Evolutionary conservation across 352 stramenopile genomes (phyloP).

Genomic region (Phytophthora syringae): DNA sequence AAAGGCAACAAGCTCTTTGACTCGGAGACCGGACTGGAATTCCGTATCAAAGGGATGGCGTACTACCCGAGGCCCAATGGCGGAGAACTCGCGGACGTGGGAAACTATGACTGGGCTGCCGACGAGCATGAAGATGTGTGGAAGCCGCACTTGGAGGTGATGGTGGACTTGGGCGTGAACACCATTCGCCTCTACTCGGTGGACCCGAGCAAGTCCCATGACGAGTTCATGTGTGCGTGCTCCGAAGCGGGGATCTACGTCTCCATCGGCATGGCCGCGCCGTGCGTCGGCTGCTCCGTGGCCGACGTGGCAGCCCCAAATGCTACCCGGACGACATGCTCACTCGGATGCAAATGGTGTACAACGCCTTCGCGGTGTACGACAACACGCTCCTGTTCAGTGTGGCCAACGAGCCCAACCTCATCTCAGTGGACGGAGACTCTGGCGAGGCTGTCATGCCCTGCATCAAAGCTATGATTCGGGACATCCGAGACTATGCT

Average conservation of each 20-base stretch:
- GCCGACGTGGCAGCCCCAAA: conserved; percentile 41
- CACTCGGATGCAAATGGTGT: conserved; percentile 65
- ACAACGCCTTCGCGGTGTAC: conserved; percentile 78
- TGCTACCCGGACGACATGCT: conserved; percentile 65
- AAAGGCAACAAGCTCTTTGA: conserved; percentile 91
- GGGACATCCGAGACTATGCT: conserved; percentile 62
- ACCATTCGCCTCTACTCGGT: conserved; percentile 73
- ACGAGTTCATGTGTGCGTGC: conserved; percentile 84
- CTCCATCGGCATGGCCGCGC: conserved; percentile 63
- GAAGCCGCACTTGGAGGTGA: conserved; percentile 52
- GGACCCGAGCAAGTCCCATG: conserved; percentile 62
- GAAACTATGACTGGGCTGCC: conserved; percentile 67
- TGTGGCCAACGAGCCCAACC: conserved; percentile 75
- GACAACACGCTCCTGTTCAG: conserved; percentile 75
- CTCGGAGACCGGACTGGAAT: conserved; percentile 64
- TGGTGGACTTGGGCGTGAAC: conserved; percentile 69
- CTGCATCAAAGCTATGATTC: conserved; percentile 76
- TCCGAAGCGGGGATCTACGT: conserved; percentile 79
- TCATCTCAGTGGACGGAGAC: conserved; percentile 48
- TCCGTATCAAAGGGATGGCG: conserved; percentile 73
- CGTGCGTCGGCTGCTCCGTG: conserved; percentile 54
- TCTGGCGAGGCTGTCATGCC: conserved; percentile 54
- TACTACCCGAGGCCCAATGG: conserved; percentile 76
- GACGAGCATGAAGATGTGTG: conserved; percentile 70
- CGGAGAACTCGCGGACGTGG: conserved; percentile 54